Evolutionary conservation across 2,329 filamentous ascomycete genomes (phyloP), one percentile per base, ranked within the genome.

Genomic region (Trichoderma citrinoviride): DNA sequence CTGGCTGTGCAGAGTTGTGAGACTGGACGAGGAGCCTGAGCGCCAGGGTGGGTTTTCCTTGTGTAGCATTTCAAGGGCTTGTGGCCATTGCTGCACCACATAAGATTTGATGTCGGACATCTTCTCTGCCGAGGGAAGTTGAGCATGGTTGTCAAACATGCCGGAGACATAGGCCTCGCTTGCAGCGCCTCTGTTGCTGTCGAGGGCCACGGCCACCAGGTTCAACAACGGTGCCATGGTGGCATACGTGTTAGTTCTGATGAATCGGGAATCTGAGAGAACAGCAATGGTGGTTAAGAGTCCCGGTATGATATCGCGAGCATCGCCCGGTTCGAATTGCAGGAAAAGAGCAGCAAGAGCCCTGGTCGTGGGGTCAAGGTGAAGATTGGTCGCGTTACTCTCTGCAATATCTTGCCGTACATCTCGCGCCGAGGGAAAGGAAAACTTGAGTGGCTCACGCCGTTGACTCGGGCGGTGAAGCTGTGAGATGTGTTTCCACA

Each of bases 401-500:
- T 66, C 52, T 10, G 55, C 57, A 33, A 37, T 52, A 19, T 72
- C 70, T 10, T 67, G 66, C 17, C 73, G 49, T 10, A 76, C 67
- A 43, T 77, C 75, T 3, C 70, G 64, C 14, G 65, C 46, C 6
- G 69, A 69, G 8, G 77, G 75, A 40, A 79, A 64, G 55, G 72
- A 72, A 52, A 77, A 78, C 5, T 66, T 68, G 3, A 70, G 61
- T 1, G 61, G 54, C 15, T 68, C 49, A 12, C 60, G 60, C 7
- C 63, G 37, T 47, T 75, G 73, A n/a, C 72, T 71, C 5, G 57
- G 65, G 12, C 77, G 72, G 47, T 69, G 72, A 44, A 78, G 67
- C 57, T 76, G 74, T 1, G 77, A 77, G 15, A 78, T 65, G 63
- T 77, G 75, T 68, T 74, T 73, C 77, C 77, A 79, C 60, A 78